phyloP scores from a whole-genome alignment of 2,329 filamentous ascomycete genomes.

The Leptographium lundbergii region DNA sequence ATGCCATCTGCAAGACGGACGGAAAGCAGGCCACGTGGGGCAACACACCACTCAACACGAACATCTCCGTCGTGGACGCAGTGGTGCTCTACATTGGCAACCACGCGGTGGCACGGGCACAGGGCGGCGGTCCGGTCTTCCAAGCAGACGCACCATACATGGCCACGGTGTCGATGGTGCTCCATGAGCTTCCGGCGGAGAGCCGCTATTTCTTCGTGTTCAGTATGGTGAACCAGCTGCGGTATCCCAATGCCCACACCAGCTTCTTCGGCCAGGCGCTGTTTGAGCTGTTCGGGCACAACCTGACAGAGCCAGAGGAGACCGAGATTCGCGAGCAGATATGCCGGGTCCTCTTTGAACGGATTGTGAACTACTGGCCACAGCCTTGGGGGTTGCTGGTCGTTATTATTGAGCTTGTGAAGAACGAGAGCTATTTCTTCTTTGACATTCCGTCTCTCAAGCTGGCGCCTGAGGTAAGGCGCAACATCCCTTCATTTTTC shows the following conservation, averaged over 20 bases:
- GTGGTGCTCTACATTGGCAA: constrained; percentile 74
- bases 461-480: constrained; percentile 66
- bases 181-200: constrained; percentile 62
- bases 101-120: constrained; percentile 51
- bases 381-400: constrained; percentile 93
- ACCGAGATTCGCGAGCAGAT: constrained; percentile 81
- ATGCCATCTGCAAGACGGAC: constrained; percentile 50
- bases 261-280: constrained; percentile 85
- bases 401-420: constrained; percentile 76
- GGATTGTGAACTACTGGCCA: constrained; percentile 76
- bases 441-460: constrained; percentile 91
- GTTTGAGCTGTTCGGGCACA: constrained; percentile 71
- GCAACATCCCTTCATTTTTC: neutral
- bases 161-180: constrained; percentile 61
- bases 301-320: constrained; percentile 62
- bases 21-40: constrained; percentile 51
- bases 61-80: constrained; percentile 63
- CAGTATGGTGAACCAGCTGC: constrained; percentile 82
- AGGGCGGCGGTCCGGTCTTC: constrained; percentile 51
- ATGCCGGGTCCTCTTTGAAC: constrained; percentile 75
- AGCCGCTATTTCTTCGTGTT: constrained; percentile 73
- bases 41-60: constrained; percentile 53
- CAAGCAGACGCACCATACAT: constrained; percentile 53
- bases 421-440: constrained; percentile 83
- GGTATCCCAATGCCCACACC: constrained; percentile 79